Conservation (phyloP, 441 rosid species). For the Adansonia rubrostipa region DNA sequence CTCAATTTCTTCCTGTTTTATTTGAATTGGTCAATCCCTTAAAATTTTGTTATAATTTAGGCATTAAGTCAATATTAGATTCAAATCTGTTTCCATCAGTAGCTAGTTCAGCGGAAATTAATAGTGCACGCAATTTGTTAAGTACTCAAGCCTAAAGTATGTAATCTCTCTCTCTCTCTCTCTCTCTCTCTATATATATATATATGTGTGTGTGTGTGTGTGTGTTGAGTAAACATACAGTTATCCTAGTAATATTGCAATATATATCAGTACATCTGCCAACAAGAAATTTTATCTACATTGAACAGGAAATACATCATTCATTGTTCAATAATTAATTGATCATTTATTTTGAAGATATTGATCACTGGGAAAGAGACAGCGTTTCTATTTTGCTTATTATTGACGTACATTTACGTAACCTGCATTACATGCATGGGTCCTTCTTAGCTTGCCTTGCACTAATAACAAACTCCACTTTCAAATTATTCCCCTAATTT, state of each 20-base stretch:
- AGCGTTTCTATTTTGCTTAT: slow-evolving; percentile 2
- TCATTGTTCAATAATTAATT: no score
- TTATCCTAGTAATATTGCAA: neutral
- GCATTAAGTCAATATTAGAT: no score
- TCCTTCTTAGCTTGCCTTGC: slow-evolving; percentile 11
- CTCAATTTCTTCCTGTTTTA: no score
- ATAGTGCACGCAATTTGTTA: no score
- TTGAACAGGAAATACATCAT: neutral
- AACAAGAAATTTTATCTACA: neutral
- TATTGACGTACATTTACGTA: slow-evolving; percentile 14
- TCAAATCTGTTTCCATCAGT: no score
- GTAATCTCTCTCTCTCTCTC: no score
- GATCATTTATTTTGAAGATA: neutral
- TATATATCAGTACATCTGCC: slow-evolving; percentile 28
- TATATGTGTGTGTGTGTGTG: no score
- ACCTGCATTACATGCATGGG: neutral
- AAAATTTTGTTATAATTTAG: no score
- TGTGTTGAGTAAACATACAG: neutral
- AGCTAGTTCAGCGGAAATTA: no score
- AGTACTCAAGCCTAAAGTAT: no score
- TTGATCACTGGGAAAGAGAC: neutral
- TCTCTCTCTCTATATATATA: no score
- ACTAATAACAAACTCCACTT: slow-evolving; percentile 27
- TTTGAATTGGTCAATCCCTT: no score
- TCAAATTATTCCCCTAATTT: slow-evolving; percentile 43